phyloP scores from a whole-genome alignment of 345 rosid species.

The thale cress (Arabidopsis thaliana) region DNA sequence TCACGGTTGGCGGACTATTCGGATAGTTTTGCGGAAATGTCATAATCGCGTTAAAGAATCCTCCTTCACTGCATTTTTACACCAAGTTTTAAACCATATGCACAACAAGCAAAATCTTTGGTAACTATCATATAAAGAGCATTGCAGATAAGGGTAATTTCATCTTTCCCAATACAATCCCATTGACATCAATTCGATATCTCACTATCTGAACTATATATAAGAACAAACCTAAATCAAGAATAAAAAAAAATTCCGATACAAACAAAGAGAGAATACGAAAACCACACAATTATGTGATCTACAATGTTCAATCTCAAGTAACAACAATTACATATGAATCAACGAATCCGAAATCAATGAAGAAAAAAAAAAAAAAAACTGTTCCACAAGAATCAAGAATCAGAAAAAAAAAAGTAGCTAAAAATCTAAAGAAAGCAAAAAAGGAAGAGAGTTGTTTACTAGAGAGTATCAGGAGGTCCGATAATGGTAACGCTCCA shows the following conservation, averaged over 20 bases:
- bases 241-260: slow-evolving; percentile 1
- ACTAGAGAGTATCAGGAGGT: slow-evolving; percentile 97
- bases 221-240: not conserved
- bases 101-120: slow-evolving; percentile 8
- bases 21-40: slow-evolving; percentile 94
- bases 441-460: slow-evolving; percentile 34
- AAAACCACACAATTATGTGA: not conserved
- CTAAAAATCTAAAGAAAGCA: not conserved
- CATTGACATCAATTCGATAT: slow-evolving; percentile 10
- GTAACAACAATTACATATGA: not conserved
- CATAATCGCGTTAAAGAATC: slow-evolving; percentile 93
- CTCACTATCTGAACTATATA: not conserved
- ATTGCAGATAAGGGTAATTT: not conserved
- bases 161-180: not conserved
- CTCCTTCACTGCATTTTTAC: slow-evolving; percentile 81
- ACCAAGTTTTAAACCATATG: slow-evolving; percentile 16
- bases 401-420: not conserved
- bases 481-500: slow-evolving; percentile 96
- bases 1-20: slow-evolving; percentile 84
- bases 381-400: not conserved
- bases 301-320: too few species aligned
- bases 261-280: not conserved
- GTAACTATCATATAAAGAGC: not conserved
- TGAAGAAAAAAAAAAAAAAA: not conserved
- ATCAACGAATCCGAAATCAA: not conserved